phyloP scores from a whole-genome alignment of 1,139 yeast species.

The Sugiyamaella japonica region DNA sequence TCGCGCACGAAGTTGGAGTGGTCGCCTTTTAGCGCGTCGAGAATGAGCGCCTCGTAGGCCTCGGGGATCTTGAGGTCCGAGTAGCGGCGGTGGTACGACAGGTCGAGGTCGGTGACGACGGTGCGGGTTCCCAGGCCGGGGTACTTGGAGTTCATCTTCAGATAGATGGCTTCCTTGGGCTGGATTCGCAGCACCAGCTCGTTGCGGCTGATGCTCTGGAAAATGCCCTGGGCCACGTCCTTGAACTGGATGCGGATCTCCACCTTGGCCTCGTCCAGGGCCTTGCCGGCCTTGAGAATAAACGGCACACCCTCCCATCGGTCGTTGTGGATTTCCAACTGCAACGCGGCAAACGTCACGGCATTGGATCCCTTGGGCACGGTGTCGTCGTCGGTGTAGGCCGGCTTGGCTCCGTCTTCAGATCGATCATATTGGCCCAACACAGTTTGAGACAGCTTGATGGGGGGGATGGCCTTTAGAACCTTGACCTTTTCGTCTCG shows the following conservation, averaged over 20 bases:
- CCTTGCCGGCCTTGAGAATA: constrained; percentile 95
- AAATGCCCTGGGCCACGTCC: constrained; percentile 80
- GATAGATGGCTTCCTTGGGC: constrained; percentile 90
- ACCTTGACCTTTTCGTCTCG: constrained; percentile 97
- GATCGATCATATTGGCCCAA: constrained; percentile 87
- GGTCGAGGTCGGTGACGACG: constrained; percentile 83
- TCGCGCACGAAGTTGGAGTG: constrained; percentile 98
- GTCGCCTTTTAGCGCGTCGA: constrained; percentile 88
- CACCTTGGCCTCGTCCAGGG: constrained; percentile 83
- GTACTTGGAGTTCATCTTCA: constrained; percentile 87
- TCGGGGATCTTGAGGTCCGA: constrained; percentile 85
- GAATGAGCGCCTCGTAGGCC: constrained; percentile 93
- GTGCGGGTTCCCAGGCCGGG: constrained; percentile 82
- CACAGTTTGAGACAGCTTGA: constrained; percentile 65
- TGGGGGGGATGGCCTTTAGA: constrained; percentile 72
- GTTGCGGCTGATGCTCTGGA: constrained; percentile 79
- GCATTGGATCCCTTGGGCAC: constrained; percentile 79
- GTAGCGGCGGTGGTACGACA: constrained; percentile 81
- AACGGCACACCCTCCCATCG: constrained; percentile 99
- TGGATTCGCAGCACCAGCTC: constrained; percentile 92
- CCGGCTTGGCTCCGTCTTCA: constrained; percentile 85
- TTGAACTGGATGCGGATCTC: constrained; percentile 93
- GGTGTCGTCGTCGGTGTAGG: constrained; percentile 90
- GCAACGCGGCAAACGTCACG: constrained; percentile 88
- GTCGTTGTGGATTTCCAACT: constrained; percentile 77